A percentile compares a stretch with the other conserved stretches of the same genome.
phyloP scores from a whole-genome alignment of 2,329 filamentous ascomycete genomes.

The Aspergillus phoenicis region DNA sequence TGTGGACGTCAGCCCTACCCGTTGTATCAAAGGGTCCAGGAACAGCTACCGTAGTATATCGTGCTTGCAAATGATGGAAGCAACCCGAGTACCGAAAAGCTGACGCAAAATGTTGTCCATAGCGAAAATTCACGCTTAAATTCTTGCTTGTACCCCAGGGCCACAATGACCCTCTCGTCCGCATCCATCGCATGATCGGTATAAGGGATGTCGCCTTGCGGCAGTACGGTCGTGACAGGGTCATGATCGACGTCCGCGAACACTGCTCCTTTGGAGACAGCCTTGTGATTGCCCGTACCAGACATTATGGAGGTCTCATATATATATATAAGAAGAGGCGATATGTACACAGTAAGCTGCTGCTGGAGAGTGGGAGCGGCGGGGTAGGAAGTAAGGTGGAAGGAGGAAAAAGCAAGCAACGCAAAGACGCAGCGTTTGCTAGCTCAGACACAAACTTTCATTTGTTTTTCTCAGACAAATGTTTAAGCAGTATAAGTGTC shows the following conservation, averaged over 20 bases:
- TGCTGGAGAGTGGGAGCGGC: neutral
- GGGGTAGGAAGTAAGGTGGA: neutral
- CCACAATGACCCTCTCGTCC: constrained; percentile 47
- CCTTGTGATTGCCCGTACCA: constrained; percentile 1
- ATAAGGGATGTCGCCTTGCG: constrained; percentile 41
- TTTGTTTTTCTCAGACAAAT: neutral
- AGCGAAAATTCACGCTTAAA: constrained; percentile 72
- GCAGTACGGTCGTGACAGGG: constrained; percentile 40
- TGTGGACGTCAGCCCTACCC: constrained; percentile 12
- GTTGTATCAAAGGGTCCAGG: neutral
- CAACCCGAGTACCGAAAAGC: constrained; percentile 71
- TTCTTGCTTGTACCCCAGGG: constrained; percentile 59
- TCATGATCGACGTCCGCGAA: constrained; percentile 32
- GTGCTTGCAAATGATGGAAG: constrained; percentile 73
- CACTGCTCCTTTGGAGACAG: constrained; percentile 16
- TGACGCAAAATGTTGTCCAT: constrained; percentile 75
- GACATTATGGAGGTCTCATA: constrained; percentile 5
- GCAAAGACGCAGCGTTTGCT: neutral
- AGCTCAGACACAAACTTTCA: neutral
- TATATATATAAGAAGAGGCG: neutral
- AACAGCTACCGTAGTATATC: constrained; percentile 65
- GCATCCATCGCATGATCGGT: constrained; percentile 39
- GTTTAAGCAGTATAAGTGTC: neutral
- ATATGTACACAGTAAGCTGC: neutral
- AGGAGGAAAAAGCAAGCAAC: neutral